These are phyloP conservation scores for Dipteronia sinensis DNA, from an alignment of 345 rosid genomes.

Conservation along the genomic window DNA sequence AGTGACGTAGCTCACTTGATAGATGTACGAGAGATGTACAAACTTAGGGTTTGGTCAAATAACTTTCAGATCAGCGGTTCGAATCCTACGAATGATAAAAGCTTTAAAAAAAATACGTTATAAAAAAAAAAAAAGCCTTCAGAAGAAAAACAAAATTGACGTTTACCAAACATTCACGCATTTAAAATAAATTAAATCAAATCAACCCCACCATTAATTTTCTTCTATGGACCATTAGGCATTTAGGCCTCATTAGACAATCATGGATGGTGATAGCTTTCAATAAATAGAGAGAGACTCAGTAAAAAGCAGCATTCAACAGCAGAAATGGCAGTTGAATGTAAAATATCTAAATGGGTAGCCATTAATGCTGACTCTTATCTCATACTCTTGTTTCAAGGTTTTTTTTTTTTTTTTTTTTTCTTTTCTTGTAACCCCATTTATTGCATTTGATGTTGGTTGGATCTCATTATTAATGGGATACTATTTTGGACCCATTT, in stretches of 20 bases:
- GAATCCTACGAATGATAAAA: too few relatives aligned
- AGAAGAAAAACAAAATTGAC: neutral
- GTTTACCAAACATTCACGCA: neutral
- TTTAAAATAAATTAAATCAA: neutral
- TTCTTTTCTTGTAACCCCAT: neutral
- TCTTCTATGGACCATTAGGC: neutral
- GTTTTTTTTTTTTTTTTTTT: too few relatives aligned
- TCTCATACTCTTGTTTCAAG: neutral
- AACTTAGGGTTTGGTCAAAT: too few relatives aligned
- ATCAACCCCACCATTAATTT: too few relatives aligned
- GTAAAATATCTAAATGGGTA: neutral
- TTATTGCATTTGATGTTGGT: constrained; percentile 10
- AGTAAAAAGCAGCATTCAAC: constrained; percentile 2
- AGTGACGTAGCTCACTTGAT: too few relatives aligned
- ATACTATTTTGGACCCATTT: neutral
- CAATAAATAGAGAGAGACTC: neutral
- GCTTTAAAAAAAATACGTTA: too few relatives aligned
- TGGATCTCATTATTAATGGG: neutral
- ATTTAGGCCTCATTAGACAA: neutral
- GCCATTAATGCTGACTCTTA: neutral
- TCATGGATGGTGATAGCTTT: neutral
- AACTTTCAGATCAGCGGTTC: too few relatives aligned
- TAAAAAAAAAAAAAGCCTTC: too few relatives aligned
- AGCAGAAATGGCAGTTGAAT: neutral
- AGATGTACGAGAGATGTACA: too few relatives aligned